A percentile compares a stretch with the other conserved stretches of the same genome.
phyloP scores from a whole-genome alignment of 345 rosid genomes.

The Aegle marmelos region DNA sequence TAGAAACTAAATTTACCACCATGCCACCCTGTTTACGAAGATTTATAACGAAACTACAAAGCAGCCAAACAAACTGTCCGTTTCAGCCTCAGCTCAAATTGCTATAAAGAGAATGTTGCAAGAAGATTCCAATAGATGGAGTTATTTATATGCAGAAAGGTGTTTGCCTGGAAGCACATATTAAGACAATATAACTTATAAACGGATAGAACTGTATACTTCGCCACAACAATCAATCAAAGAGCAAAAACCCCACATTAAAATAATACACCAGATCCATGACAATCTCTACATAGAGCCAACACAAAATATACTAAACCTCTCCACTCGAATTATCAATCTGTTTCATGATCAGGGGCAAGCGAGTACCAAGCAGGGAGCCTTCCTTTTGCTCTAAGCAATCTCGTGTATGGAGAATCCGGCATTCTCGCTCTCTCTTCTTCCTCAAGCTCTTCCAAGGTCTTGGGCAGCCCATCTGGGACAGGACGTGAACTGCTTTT shows the following conservation, averaged over 20 bases:
- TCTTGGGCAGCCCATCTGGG: slow-evolving; percentile 83
- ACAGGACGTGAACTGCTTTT: slow-evolving; percentile 37
- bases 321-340: slow-evolving; percentile 16
- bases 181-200: background rate
- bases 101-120: too few species aligned
- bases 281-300: background rate
- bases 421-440: slow-evolving; percentile 79
- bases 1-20: background rate
- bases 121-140: background rate
- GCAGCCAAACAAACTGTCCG: background rate
- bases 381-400: slow-evolving; percentile 67
- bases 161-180: background rate
- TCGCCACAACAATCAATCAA: background rate
- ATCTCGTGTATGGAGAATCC: slow-evolving; percentile 63
- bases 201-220: background rate
- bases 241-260: background rate
- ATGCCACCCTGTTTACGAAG: too few species aligned
- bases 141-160: background rate
- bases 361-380: slow-evolving; percentile 80
- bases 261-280: background rate
- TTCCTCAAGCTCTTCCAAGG: slow-evolving; percentile 67
- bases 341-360: slow-evolving; percentile 70
- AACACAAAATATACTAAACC: background rate
- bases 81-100: background rate
- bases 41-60: background rate